These are phyloP conservation scores for Erodium chrysanthum DNA, from an alignment of 441 rosid genomes.

Conservation along the genomic window DNA sequence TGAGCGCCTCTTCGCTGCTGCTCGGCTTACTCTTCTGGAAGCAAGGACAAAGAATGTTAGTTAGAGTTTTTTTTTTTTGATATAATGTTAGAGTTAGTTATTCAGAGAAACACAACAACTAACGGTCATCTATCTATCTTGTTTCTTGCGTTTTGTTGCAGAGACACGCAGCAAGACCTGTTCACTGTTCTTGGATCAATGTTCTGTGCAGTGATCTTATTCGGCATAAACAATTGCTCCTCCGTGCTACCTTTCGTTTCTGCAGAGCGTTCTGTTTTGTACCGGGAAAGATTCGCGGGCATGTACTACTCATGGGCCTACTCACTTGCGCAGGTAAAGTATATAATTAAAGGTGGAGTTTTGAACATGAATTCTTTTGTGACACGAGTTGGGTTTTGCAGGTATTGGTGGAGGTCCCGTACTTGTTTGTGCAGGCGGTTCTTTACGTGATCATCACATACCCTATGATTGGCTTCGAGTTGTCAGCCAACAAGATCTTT, in stretches of 20 bases:
- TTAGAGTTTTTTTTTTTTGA: too few species aligned
- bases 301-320: constrained; percentile 19
- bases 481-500: constrained; percentile 31
- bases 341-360: not conserved
- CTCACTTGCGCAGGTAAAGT: constrained; percentile 61
- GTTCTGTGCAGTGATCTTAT: constrained; percentile 34
- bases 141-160: constrained; percentile 10
- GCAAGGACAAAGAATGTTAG: constrained; percentile 44
- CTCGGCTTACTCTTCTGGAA: constrained; percentile 56
- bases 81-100: too few species aligned
- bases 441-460: constrained; percentile 31
- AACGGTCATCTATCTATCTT: too few species aligned
- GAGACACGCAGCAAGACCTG: constrained; percentile 50
- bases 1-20: constrained; percentile 24
- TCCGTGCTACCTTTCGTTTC: constrained; percentile 39
- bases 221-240: constrained; percentile 51
- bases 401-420: constrained; percentile 42
- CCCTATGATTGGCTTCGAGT: constrained; percentile 34
- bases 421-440: constrained; percentile 25
- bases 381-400: constrained; percentile 5
- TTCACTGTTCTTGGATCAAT: constrained; percentile 43
- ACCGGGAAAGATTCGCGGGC: constrained; percentile 61
- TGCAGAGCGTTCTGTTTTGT: constrained; percentile 42
- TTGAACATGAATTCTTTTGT: not conserved
- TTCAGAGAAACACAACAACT: not conserved